Conservation (phyloP, 2,329 filamentous ascomycete species). For the Cladosporium sp. region DNA sequence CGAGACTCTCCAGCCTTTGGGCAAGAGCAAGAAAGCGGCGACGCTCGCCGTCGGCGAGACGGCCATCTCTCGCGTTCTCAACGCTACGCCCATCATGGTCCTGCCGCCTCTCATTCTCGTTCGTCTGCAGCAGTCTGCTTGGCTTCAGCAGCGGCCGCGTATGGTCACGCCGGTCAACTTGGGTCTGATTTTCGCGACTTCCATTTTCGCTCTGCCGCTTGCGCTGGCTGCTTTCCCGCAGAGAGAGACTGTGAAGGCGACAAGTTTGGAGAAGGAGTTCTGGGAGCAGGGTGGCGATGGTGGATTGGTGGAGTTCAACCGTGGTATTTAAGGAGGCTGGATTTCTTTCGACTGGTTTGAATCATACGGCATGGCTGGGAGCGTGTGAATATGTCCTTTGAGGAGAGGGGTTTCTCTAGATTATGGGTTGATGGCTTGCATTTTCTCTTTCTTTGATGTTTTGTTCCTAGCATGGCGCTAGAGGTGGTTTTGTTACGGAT, state of each 20-base stretch:
- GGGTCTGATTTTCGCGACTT: conserved; percentile 79
- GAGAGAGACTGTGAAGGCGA: conserved; percentile 73
- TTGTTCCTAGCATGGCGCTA: too few relatives aligned
- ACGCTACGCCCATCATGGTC: conserved; percentile 96
- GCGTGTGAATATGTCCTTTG: too few relatives aligned
- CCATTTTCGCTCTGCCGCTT: conserved; percentile 81
- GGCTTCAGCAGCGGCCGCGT: conserved; percentile 72
- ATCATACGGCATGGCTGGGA: too few relatives aligned
- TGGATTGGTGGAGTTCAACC: conserved; percentile 92
- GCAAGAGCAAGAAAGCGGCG: conserved; percentile 84
- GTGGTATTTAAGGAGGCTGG: conserved; percentile 66
- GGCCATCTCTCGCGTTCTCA: conserved; percentile 83
- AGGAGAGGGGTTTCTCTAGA: too few relatives aligned
- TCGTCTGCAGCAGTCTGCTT: conserved; percentile 75
- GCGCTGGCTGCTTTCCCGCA: conserved; percentile 92
- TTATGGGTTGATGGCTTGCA: too few relatives aligned
- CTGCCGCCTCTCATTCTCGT: conserved; percentile 84
- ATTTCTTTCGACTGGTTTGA: too few relatives aligned
- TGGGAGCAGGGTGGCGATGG: conserved; percentile 71
- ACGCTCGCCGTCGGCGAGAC: conserved; percentile 90
- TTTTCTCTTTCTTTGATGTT: too few relatives aligned
- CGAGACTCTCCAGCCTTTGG: conserved; percentile 53
- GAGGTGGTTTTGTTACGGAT: too few relatives aligned
- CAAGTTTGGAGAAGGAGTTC: conserved; percentile 80
- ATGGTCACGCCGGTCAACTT: conserved; percentile 81